Base-by-base conservation (phyloP, 805 yeast genomes). In the Isabelozyma heimii region DNA sequence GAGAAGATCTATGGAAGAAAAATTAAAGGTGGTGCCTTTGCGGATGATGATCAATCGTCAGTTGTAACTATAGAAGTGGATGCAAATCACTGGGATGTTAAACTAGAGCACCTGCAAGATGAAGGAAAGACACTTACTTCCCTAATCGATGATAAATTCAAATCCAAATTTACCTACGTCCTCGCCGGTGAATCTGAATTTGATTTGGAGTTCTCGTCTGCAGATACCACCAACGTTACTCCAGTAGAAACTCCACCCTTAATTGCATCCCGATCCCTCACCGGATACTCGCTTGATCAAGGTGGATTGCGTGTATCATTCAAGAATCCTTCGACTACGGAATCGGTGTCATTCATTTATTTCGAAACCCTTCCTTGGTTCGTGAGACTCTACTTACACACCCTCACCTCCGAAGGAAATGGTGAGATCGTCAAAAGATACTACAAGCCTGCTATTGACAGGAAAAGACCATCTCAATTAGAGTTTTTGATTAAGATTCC, bases 361-460 rank as follows among this genome's bases (percentile, higher is more conserved):
- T 85, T 83, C 56, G 97, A 94, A 64, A 77, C 90, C 0, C 72
- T 91, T 27, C 99, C 99, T 0, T 94, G 98, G 98, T 94, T 82
- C 63, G 85, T 91, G 83, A 80, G 92, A 55, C 67, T 89, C 2
- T 94, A 87, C 60, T 67, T 94, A 40, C 91, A 89, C 56, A 83
- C 96, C 0, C 66, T 91, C 48, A 62, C 71, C 2, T 63, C 48
- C 35, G 59, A 50, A 3, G 57, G 58, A 4, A 62, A 57, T 15
- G 53, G 58, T 0, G 46, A 53, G 5, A 66, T 89, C 37, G 70
- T 73, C 38, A 73, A 82, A 27, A 76, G 83, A 9, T 76, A 80
- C 48, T 91, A 89, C 62, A 69, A 76, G 30, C 94, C 97, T 1
- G 91, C 96, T 3, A 69, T 80, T 15, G 97, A 91, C 67, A 77